Conservation (phyloP, 1,284 basidiomycete genomes). For the Grifola frondosa region DNA sequence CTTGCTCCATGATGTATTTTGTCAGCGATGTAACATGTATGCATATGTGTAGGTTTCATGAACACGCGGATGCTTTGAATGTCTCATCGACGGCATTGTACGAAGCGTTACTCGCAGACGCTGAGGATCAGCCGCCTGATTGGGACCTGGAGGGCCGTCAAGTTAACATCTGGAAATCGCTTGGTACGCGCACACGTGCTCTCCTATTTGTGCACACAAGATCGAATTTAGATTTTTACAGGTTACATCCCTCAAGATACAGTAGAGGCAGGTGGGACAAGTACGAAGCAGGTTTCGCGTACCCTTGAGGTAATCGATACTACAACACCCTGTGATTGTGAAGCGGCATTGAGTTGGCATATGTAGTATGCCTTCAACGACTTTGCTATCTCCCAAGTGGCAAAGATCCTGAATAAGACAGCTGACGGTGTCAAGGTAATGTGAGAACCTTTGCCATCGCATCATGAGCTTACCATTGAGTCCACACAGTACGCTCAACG, state of each 20-base stretch:
- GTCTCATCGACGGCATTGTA: slow-evolving; percentile 52
- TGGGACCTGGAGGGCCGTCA: slow-evolving; percentile 65
- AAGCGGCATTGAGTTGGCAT: too few relatives aligned
- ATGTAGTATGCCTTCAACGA: slow-evolving; percentile 58
- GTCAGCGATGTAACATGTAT: not conserved
- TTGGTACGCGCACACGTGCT: too few relatives aligned
- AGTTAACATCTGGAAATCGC: slow-evolving; percentile 51
- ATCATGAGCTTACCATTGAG: not conserved
- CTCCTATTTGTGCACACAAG: too few relatives aligned
- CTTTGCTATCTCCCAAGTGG: slow-evolving; percentile 64
- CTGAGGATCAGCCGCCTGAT: slow-evolving; percentile 54
- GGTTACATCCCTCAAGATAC: slow-evolving; percentile 56
- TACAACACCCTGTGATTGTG: too few relatives aligned
- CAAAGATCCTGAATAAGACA: slow-evolving; percentile 48
- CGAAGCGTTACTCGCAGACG: slow-evolving; percentile 52
- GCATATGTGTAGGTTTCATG: slow-evolving; percentile 40
- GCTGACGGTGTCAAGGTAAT: slow-evolving; percentile 55
- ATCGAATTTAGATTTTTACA: too few relatives aligned
- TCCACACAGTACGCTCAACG: slow-evolving; percentile 48
- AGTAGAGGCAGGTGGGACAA: slow-evolving; percentile 50
- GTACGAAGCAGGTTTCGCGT: slow-evolving; percentile 59
- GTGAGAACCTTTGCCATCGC: not conserved
- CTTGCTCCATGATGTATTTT: not conserved
- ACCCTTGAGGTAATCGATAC: slow-evolving; percentile 65
- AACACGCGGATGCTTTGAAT: slow-evolving; percentile 44